Evolutionary conservation across 148 eudicot genomes (phyloP), one percentile per base, ranked within the genome.

Genomic region (Heliamphora exappendiculata): DNA sequence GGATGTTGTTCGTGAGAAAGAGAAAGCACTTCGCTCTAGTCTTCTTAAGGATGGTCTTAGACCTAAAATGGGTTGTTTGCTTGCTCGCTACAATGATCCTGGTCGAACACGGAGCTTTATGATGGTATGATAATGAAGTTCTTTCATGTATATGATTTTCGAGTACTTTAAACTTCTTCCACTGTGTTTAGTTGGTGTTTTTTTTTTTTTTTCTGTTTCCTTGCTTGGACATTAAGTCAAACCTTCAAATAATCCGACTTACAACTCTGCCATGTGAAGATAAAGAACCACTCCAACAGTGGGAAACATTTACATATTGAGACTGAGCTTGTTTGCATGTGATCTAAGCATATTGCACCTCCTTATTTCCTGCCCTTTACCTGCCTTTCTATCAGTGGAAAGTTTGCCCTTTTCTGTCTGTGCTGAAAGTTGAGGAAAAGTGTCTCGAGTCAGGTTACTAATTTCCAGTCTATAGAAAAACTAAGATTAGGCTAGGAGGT

Each of bases 21-120:
- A 96, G 81, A 87, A 50, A 82, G 79, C 78, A 68, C 83, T 96
- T 44, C 81, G 97, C 19, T 50, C 78, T 53, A 84, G 85, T 82
- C 91, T 96, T 39, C 10, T 82, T 2, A 83, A 85, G 70, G 99
- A 93, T 66, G 91, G 93, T 62, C 88, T 96, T 2, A 88, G 77
- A 70, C 94, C 98, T 12, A 75, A 73, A 80, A 58, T 45, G 4
- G 98, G 98, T 36, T 96, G 93, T 79, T 51, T 89, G 78, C 81
- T 96, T 54, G 98, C 98, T 78, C 90, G 99, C 75, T 96, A 93
- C 87, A 96, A 96, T 79, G 99, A 93, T 81, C 99, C 99, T 60
- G 99, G 99, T 28, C 85, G 98, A 75, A 96, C 99, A 50, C 78
- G 84, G 91, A 89, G 82, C 78, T 93, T 90, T 80, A 83, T 85